Base-by-base conservation (phyloP, 139 green algal species). In the Tetratostichococcus sp. region DNA sequence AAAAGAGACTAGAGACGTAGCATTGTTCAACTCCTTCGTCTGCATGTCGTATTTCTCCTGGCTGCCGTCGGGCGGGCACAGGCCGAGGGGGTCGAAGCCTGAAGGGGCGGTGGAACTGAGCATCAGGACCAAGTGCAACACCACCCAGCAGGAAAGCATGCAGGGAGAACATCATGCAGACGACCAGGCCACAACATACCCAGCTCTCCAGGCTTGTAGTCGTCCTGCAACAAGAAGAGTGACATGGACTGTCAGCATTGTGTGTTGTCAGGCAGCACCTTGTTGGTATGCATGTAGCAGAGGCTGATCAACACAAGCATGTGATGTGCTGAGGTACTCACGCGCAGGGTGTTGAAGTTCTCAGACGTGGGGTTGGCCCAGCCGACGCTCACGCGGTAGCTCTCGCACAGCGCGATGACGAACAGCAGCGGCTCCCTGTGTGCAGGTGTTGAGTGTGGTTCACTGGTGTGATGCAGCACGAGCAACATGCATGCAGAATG, bases 1-100 rank as follows among this genome's bases (percentile, higher is more conserved):
- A 50, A 50, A 50, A 8, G 39, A 50, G 8, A 50, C 8, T 14
- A 50, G 39, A 22, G 8, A 50, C 39, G 14, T 50, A 50, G 8
- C 91, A 72, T 96, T 94, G 87, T 94, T 96, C 26, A 95, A 82
- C 85, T 95, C 75, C 69, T 75, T 93, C 67, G 82, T 87, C 82
- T 94, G 74, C 81, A 94, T 75, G 34, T 80, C 84, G 70, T 92
- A 86, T 28, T 87, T 73, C 67, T 83, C 83, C 69, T 85, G 85
- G 4, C 76, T 75, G 67, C 86, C 72, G 65, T 88, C 85, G 14
- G 70, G 74, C 71, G 86, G 86, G 57, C 70, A 73, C 57, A 95
- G 81, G 80, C 80, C 80, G 30, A 95, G 86, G 30, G 90, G 90
- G 84, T 95, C 90, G 71, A 95, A 94, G 65, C 76, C n/a, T n/a